Percentiles rank a stretch among this genome's conserved stretches.
phyloP scores from a whole-genome alignment of 768 basidiomycete species.

The Suillus subluteus region DNA sequence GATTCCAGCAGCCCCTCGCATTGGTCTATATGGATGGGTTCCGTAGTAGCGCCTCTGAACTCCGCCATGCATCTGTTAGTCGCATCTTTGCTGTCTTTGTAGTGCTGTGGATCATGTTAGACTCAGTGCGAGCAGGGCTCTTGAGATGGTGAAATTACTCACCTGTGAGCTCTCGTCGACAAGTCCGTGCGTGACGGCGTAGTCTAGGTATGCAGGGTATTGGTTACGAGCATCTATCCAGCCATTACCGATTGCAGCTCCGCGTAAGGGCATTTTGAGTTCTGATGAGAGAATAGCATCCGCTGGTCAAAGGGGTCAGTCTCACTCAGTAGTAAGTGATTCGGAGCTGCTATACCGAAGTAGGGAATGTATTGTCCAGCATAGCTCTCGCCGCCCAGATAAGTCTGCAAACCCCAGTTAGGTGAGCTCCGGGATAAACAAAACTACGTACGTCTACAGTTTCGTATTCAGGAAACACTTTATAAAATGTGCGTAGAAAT shows the following conservation, averaged over 20 bases:
- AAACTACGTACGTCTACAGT: slow-evolving; percentile 71
- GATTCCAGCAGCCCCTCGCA: slow-evolving; percentile 65
- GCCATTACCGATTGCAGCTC: slow-evolving; percentile 93
- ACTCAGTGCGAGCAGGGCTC: slow-evolving; percentile 5
- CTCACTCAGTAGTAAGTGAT: not conserved
- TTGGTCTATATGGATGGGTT: slow-evolving; percentile 54
- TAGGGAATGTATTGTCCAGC: slow-evolving; percentile 99
- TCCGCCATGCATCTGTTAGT: slow-evolving; percentile 63
- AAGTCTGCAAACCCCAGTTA: slow-evolving; percentile 64
- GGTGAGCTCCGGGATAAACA: not conserved
- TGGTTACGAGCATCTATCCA: slow-evolving; percentile 94
- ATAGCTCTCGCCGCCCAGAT: slow-evolving; percentile 93
- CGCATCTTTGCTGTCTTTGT: slow-evolving; percentile 56
- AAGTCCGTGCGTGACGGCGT: slow-evolving; percentile 76
- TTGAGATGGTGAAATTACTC: slow-evolving; percentile 22
- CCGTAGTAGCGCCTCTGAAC: slow-evolving; percentile 42
- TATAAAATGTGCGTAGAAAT: slow-evolving; percentile 88
- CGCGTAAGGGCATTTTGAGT: slow-evolving; percentile 66
- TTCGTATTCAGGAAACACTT: slow-evolving; percentile 87
- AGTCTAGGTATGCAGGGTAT: slow-evolving; percentile 90
- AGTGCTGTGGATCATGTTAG: slow-evolving; percentile 47
- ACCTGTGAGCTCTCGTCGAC: slow-evolving; percentile 75
- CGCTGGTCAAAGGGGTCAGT: slow-evolving; percentile 46
- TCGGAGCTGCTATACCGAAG: slow-evolving; percentile 58
- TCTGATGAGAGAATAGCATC: slow-evolving; percentile 71